Evolutionary conservation across 1,284 basidiomycete species (phyloP).

Genomic region (Caloboletus firmus): DNA sequence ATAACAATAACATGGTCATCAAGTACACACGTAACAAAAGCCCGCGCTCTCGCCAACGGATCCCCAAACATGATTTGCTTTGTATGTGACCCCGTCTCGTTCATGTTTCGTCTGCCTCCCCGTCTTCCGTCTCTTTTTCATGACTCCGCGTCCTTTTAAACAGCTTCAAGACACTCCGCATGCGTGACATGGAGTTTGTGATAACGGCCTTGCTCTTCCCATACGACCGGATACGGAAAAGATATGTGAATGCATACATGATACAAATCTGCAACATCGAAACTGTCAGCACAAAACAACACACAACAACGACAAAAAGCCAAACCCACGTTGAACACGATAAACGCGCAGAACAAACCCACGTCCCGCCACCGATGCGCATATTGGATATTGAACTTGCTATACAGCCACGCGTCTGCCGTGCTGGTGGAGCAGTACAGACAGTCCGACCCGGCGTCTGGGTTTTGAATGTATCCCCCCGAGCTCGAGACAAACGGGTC

Average conservation of each 20-base stretch:
- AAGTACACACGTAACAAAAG: too few relatives aligned
- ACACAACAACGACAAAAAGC: neutral
- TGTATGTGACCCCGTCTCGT: neutral
- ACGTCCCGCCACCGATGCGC: constrained; percentile 51
- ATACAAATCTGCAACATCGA: constrained; percentile 25
- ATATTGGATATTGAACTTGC: constrained; percentile 50
- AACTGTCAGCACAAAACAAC: neutral
- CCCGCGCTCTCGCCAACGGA: too few relatives aligned
- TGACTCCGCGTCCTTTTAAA: neutral
- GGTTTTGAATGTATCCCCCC: constrained; percentile 81
- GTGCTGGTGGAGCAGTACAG: constrained; percentile 60
- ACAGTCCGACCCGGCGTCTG: constrained; percentile 56
- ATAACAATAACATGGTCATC: too few relatives aligned
- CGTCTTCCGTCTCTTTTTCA: neutral
- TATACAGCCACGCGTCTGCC: constrained; percentile 46
- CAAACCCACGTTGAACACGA: constrained; percentile 49
- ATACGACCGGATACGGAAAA: constrained; percentile 38
- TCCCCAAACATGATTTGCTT: neutral
- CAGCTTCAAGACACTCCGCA: neutral
- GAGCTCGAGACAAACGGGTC: constrained; percentile 57
- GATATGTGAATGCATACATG: constrained; percentile 38
- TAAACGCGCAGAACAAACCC: constrained; percentile 47
- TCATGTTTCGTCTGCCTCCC: neutral
- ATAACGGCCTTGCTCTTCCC: constrained; percentile 11
- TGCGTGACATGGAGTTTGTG: neutral